phyloP scores from a whole-genome alignment of 2,329 filamentous ascomycete genomes.

The Apiospora kogelbergensis region DNA sequence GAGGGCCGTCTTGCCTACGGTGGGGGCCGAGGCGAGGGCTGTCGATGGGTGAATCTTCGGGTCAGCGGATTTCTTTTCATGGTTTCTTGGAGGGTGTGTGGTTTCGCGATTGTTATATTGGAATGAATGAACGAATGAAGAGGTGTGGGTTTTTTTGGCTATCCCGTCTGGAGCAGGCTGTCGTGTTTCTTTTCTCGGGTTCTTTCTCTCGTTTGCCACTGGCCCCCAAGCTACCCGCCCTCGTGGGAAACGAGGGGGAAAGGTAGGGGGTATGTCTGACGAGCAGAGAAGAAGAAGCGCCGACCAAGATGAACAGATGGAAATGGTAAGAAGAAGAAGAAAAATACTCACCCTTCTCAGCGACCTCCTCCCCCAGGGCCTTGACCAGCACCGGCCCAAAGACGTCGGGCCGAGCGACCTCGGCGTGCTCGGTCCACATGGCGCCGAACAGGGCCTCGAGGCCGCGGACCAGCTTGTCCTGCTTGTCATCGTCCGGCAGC shows the following conservation, averaged over 20 bases:
- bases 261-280: no score
- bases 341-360: conserved; percentile 22
- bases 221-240: no score
- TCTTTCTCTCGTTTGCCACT: background rate
- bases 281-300: no score
- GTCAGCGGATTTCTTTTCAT: no score
- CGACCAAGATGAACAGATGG: no score
- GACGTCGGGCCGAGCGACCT: conserved; percentile 28
- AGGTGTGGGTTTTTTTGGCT: no score
- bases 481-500: conserved; percentile 16
- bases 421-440: conserved; percentile 32
- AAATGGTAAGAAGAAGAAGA: background rate
- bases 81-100: no score
- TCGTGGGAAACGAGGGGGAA: no score
- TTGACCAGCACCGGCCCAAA: conserved; percentile 26
- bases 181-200: no score
- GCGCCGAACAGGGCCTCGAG: conserved; percentile 34
- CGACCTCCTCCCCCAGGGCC: conserved; percentile 26
- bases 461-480: conserved; percentile 22
- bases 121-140: no score
- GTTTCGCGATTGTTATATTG: no score
- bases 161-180: no score
- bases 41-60: background rate
- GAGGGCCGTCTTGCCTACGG: conserved; percentile 31
- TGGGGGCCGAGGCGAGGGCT: conserved; percentile 27